phyloP scores from a whole-genome alignment of 768 basidiomycete genomes.

The Collybia sordida region DNA sequence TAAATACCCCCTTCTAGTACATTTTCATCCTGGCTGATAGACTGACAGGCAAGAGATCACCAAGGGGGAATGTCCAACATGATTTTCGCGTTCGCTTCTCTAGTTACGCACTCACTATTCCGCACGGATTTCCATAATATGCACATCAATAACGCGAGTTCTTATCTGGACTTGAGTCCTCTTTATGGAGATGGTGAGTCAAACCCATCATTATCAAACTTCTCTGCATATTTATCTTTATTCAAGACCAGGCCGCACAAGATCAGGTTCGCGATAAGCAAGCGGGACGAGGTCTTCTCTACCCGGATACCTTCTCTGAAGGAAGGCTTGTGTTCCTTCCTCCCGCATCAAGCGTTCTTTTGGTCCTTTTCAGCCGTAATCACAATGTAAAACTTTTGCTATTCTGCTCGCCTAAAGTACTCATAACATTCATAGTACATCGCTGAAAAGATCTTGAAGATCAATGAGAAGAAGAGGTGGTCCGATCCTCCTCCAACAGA shows the following conservation, averaged over 20 bases:
- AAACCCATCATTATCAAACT: too few species aligned
- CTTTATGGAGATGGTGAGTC: conserved; percentile 51
- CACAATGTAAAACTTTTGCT: conserved; percentile 45
- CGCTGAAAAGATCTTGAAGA: conserved; percentile 48
- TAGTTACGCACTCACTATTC: conserved; percentile 49
- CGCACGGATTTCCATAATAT: conserved; percentile 41
- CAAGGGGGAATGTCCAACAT: conserved; percentile 59
- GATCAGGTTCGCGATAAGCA: conserved; percentile 46
- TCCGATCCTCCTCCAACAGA: conserved; percentile 38
- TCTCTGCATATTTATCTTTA: not conserved
- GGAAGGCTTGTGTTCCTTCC: conserved; percentile 51
- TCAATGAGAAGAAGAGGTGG: conserved; percentile 55
- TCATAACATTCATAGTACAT: conserved; percentile 40
- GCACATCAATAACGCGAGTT: conserved; percentile 50
- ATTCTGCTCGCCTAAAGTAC: not conserved
- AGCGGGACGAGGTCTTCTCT: conserved; percentile 49
- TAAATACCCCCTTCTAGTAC: conserved; percentile 21
- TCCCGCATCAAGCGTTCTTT: conserved; percentile 50
- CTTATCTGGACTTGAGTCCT: conserved; percentile 57
- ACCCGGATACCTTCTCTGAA: conserved; percentile 55
- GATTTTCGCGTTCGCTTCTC: conserved; percentile 65
- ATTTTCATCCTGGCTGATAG: conserved; percentile 5
- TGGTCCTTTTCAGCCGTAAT: conserved; percentile 57
- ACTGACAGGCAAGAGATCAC: conserved; percentile 30
- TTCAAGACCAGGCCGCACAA: conserved; percentile 33